Conservation (phyloP, 2,329 filamentous ascomycete species). For the Aspergillus latus region DNA sequence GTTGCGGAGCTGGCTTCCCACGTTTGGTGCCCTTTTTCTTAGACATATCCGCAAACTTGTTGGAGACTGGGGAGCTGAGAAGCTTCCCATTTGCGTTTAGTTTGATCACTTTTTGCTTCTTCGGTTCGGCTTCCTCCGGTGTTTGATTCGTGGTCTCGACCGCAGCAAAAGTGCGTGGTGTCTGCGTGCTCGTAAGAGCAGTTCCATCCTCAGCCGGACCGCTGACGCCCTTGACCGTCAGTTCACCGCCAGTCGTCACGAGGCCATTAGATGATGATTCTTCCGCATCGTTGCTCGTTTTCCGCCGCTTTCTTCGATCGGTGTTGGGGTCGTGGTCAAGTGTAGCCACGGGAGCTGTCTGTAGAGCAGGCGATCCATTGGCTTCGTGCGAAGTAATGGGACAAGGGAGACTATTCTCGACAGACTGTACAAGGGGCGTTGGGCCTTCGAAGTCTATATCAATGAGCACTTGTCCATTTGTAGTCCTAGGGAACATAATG, state of each 20-base stretch:
- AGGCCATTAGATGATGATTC: neutral
- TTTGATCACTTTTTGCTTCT: conserved; percentile 38
- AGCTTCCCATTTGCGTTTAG: conserved; percentile 47
- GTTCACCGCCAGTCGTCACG: neutral
- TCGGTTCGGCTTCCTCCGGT: too few relatives aligned
- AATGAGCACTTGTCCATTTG: conserved; percentile 13
- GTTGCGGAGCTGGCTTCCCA: conserved; percentile 33
- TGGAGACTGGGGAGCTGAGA: conserved; percentile 37
- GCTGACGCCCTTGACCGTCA: neutral
- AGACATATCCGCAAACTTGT: conserved; percentile 19
- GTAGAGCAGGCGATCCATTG: conserved; percentile 5
- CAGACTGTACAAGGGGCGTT: neutral
- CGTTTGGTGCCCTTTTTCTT: conserved; percentile 30
- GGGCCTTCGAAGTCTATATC: conserved; percentile 23
- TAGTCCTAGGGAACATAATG: conserved; percentile 11
- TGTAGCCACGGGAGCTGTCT: conserved; percentile 3
- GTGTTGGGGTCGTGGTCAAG: conserved; percentile 36
- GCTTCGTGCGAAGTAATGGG: neutral
- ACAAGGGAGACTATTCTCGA: conserved; percentile 9
- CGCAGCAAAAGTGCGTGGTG: neutral
- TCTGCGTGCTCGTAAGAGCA: neutral
- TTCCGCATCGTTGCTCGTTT: conserved; percentile 23
- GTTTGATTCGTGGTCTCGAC: neutral
- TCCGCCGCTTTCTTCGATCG: conserved; percentile 38
- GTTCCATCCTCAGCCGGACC: neutral